Evolutionary conservation across 495 filamentous ascomycete genomes (phyloP).

Genomic region (Lophiostoma macrostomum): DNA sequence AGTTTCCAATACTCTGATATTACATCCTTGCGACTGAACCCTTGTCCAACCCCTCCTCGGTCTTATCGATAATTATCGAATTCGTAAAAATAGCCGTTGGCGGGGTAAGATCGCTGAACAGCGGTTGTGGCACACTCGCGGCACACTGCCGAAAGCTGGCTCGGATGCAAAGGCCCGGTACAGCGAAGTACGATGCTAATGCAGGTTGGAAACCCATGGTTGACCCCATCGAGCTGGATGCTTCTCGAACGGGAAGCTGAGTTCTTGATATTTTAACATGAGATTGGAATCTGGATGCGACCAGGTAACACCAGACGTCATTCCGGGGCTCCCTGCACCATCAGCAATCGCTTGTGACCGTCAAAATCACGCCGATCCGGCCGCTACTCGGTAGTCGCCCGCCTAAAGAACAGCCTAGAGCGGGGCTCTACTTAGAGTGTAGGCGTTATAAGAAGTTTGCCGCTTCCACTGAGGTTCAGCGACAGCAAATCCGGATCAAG

Average conservation of each 20-base stretch:
- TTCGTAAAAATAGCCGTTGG: slow-evolving; percentile 2
- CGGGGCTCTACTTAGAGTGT: no score
- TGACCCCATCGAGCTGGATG: not conserved
- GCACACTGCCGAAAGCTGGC: not conserved
- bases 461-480: no score
- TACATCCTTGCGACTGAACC: slow-evolving; percentile 1
- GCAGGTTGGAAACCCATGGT: slow-evolving; percentile 3
- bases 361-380: no score
- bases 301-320: no score
- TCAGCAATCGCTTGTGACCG: no score
- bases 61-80: slow-evolving; percentile 6
- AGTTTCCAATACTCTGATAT: slow-evolving; percentile 6
- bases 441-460: no score
- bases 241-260: not conserved
- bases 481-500: no score
- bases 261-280: no score
- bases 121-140: not conserved
- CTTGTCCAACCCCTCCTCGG: not conserved
- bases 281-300: no score
- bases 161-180: not conserved
- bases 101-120: not conserved
- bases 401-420: no score
- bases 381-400: no score
- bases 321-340: no score
- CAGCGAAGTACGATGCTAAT: not conserved